Percentiles rank a stretch among this genome's conserved stretches.
phyloP scores from a whole-genome alignment of 2,329 filamentous ascomycete genomes.

The Sporothrix mexicana region DNA sequence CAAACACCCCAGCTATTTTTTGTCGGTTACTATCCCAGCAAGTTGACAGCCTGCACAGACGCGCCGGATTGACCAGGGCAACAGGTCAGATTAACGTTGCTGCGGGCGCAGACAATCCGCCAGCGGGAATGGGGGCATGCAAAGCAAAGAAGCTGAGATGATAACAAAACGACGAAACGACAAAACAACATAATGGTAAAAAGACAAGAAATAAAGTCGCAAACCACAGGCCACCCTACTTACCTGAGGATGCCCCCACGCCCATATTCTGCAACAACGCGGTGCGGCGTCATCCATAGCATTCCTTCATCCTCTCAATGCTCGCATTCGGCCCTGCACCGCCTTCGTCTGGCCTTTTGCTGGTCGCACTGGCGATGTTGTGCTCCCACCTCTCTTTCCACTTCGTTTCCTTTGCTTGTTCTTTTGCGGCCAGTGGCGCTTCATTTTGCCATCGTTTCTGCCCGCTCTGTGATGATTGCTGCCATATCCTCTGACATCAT shows the following conservation, averaged over 20 bases:
- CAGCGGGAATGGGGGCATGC: constrained; percentile 7
- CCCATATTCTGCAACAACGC: not conserved
- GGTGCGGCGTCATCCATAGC: not conserved
- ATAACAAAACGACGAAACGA: not conserved
- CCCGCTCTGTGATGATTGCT: constrained; percentile 3
- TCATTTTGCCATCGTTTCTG: not conserved
- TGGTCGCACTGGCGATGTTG: constrained; percentile 1
- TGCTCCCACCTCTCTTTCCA: not conserved
- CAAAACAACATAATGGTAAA: too few relatives aligned
- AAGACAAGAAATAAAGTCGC: not conserved
- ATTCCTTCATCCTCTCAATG: not conserved
- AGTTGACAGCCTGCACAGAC: constrained; percentile 10
- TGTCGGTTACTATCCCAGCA: not conserved
- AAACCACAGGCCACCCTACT: not conserved
- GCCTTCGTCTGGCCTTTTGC: not conserved
- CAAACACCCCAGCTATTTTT: not conserved
- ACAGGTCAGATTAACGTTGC: constrained; percentile 21
- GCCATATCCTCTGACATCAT: constrained; percentile 30
- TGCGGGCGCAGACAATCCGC: constrained; percentile 12
- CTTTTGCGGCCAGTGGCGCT: not conserved
- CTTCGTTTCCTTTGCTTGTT: not conserved
- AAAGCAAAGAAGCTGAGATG: not conserved
- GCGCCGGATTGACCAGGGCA: not conserved
- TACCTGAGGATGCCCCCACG: constrained; percentile 15
- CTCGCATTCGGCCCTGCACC: constrained; percentile 11